Evolutionary conservation across 306 rosid species (phyloP).

Genomic region (Quercus cerris): DNA sequence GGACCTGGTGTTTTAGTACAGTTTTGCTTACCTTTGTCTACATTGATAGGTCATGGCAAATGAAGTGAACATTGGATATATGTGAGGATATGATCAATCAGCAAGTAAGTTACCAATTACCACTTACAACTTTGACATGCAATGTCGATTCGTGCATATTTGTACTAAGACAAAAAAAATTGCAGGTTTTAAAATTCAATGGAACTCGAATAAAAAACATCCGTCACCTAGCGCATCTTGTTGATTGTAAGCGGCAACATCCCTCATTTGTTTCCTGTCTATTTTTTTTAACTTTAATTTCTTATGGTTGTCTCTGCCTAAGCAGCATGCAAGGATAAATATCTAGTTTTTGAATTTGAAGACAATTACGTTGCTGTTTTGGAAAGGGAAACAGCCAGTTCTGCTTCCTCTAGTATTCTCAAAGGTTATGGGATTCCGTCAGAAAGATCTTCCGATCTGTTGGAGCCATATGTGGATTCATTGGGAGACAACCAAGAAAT

Average conservation of each 20-base stretch:
- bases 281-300: neutral
- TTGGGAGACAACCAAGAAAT: constrained; percentile 35
- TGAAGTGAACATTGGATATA: constrained; percentile 83
- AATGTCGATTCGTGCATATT: neutral
- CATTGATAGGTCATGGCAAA: constrained; percentile 71
- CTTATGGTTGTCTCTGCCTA: constrained; percentile 27
- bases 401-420: constrained; percentile 70
- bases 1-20: neutral
- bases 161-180: neutral
- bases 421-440: constrained; percentile 82
- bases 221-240: constrained; percentile 84
- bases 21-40: constrained; percentile 9
- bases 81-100: constrained; percentile 85
- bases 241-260: constrained; percentile 64
- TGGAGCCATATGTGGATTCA: constrained; percentile 64
- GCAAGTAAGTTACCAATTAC: constrained; percentile 57
- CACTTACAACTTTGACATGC: neutral
- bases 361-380: constrained; percentile 76
- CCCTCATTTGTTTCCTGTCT: constrained; percentile 4
- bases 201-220: constrained; percentile 74
- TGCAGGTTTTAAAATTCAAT: constrained; percentile 84
- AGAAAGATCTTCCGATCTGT: constrained; percentile 80
- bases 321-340: constrained; percentile 78
- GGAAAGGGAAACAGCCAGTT: constrained; percentile 66
- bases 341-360: constrained; percentile 81